Evolutionary conservation across 768 basidiomycete genomes (phyloP).

Genomic region (Boletus rubropictus): DNA sequence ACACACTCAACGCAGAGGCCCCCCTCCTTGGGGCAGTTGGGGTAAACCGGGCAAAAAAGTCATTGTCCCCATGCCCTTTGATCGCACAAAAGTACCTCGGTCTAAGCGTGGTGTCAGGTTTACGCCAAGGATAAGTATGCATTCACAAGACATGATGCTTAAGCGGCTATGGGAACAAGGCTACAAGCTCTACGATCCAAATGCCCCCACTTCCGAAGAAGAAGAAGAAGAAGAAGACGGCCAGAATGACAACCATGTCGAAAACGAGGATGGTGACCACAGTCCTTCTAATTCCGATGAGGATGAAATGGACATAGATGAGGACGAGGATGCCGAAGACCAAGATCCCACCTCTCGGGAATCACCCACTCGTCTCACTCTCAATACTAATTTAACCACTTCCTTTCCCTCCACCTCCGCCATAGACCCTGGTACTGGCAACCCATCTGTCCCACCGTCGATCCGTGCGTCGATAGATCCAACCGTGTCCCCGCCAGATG

Average conservation of each 20-base stretch:
- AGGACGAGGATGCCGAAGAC: constrained; percentile 29
- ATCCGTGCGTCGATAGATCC: constrained; percentile 17
- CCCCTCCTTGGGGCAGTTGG: not conserved
- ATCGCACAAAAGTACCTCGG: constrained; percentile 11
- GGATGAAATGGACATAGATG: constrained; percentile 28
- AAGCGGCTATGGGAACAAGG: constrained; percentile 15
- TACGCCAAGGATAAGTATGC: not conserved
- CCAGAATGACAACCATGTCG: constrained; percentile 1
- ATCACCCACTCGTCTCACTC: constrained; percentile 16
- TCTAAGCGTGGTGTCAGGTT: constrained; percentile 13
- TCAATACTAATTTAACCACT: constrained; percentile 11
- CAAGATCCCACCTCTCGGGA: constrained; percentile 23
- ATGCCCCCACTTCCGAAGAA: constrained; percentile 20
- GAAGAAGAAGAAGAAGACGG: constrained; percentile 19
- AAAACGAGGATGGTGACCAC: constrained; percentile 9
- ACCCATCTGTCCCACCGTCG: constrained; percentile 17
- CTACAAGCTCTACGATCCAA: constrained; percentile 16
- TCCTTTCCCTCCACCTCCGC: constrained; percentile 11
- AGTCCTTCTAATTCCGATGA: constrained; percentile 15
- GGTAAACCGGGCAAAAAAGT: constrained; percentile 8
- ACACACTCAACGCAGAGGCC: not conserved
- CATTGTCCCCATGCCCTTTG: constrained; percentile 17
- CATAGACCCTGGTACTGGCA: constrained; percentile 20
- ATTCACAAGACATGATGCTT: not conserved
- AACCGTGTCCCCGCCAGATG: constrained; percentile 17